Evolutionary conservation across 2,329 filamentous ascomycete species (phyloP).

Genomic region (Penicillium psychrosexuale): DNA sequence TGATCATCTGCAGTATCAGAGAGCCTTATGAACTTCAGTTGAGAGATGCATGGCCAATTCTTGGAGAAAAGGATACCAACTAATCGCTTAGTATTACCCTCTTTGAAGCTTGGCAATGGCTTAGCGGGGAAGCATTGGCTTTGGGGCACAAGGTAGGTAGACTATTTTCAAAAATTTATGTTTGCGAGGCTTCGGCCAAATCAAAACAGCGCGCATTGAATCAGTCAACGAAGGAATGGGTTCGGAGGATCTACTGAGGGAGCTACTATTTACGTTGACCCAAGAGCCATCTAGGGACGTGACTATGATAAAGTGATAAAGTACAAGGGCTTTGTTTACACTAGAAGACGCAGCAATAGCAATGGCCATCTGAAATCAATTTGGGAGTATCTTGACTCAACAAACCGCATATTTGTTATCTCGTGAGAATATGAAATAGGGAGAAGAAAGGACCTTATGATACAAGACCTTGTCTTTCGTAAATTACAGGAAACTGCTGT

Average conservation of each 20-base stretch:
- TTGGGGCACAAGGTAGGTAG: neutral
- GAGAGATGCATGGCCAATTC: neutral
- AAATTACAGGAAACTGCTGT: no score
- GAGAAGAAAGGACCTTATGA: no score
- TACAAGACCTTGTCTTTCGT: no score
- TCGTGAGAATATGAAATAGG: neutral
- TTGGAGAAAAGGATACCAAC: neutral
- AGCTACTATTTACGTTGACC: neutral
- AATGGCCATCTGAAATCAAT: no score
- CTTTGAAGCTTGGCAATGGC: slow-evolving; percentile 5
- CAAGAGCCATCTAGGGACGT: no score
- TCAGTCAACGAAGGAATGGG: no score
- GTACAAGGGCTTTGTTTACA: no score
- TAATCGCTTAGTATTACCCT: slow-evolving; percentile 8
- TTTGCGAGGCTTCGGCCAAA: neutral
- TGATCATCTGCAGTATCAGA: neutral
- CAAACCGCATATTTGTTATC: neutral
- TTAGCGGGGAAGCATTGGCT: neutral
- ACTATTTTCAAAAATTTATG: neutral
- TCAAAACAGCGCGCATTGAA: neutral
- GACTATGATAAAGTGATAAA: no score
- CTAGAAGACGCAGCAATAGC: no score
- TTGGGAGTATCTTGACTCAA: no score
- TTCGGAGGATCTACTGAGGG: neutral
- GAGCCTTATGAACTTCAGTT: neutral